Percentiles rank a stretch among this genome's conserved stretches.
Conservation (phyloP, 805 yeast species). For the Lipomyces starkeyi region DNA sequence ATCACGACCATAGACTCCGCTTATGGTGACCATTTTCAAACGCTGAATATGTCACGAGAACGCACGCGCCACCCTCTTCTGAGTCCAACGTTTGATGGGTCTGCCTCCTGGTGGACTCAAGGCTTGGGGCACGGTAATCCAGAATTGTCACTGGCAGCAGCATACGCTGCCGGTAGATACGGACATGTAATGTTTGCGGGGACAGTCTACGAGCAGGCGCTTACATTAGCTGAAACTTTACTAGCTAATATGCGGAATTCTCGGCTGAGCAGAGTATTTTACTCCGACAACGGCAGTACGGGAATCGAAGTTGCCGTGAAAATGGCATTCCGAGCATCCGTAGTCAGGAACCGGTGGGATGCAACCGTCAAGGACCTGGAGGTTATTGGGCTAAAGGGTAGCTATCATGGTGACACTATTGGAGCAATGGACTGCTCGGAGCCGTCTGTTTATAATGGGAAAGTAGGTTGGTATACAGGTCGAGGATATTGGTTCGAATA, state of each 20-base stretch:
- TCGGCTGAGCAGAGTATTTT: slow-evolving; percentile 37
- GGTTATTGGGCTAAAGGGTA: slow-evolving; percentile 39
- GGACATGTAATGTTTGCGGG: slow-evolving; percentile 43
- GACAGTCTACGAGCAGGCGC: slow-evolving; percentile 41
- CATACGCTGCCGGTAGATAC: slow-evolving; percentile 42
- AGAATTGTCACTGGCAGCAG: slow-evolving; percentile 39
- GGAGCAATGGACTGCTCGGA: slow-evolving; percentile 42
- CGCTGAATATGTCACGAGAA: slow-evolving; percentile 1
- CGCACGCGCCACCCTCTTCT: background rate
- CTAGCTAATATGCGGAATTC: slow-evolving; percentile 33
- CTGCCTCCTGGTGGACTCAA: slow-evolving; percentile 45
- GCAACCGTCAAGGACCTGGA: slow-evolving; percentile 27
- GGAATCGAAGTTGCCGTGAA: slow-evolving; percentile 43
- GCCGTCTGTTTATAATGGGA: slow-evolving; percentile 40
- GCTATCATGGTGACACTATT: slow-evolving; percentile 43
- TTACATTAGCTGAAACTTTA: slow-evolving; percentile 36
- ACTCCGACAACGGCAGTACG: slow-evolving; percentile 43
- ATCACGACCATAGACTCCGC: slow-evolving; percentile 42
- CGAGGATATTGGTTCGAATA: slow-evolving; percentile 42
- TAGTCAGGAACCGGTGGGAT: slow-evolving; percentile 34
- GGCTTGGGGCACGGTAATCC: slow-evolving; percentile 41
- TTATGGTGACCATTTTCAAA: slow-evolving; percentile 38
- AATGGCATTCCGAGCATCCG: slow-evolving; percentile 40
- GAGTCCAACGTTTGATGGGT: slow-evolving; percentile 22
- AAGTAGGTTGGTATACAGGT: slow-evolving; percentile 40